phyloP scores from a whole-genome alignment of 2,329 filamentous ascomycete genomes.

The Aspergillus aculeatus region DNA sequence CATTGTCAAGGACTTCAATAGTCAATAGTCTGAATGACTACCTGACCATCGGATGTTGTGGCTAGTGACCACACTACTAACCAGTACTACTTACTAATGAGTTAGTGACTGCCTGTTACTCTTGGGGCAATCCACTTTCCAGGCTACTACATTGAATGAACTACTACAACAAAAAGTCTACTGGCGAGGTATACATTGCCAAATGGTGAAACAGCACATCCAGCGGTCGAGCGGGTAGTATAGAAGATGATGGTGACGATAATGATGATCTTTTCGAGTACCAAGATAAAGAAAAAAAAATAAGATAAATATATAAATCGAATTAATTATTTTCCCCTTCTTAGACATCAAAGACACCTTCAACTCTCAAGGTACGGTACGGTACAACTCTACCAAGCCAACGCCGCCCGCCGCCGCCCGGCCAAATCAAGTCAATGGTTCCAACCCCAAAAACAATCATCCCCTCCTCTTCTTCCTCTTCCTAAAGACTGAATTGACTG shows the following conservation, averaged over 20 bases:
- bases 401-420: background rate
- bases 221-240: background rate
- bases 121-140: background rate
- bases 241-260: background rate
- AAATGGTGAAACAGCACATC: background rate
- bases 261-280: background rate
- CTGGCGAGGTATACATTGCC: no score
- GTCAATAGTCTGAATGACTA: background rate
- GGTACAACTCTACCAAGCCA: background rate
- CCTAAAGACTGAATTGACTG: background rate
- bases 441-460: no score
- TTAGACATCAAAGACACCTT: no score
- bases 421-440: no score
- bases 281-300: no score
- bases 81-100: no score
- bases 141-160: background rate
- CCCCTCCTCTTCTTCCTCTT: no score
- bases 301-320: no score
- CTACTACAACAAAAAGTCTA: background rate
- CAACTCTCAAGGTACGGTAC: no score
- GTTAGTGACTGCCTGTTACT: background rate
- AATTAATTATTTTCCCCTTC: background rate
- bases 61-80: slow-evolving; percentile 14
- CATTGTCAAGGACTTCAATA: background rate
- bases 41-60: slow-evolving; percentile 13